These are phyloP conservation scores for Acer campestre DNA, from an alignment of 345 rosid species.

Conservation along the genomic window DNA sequence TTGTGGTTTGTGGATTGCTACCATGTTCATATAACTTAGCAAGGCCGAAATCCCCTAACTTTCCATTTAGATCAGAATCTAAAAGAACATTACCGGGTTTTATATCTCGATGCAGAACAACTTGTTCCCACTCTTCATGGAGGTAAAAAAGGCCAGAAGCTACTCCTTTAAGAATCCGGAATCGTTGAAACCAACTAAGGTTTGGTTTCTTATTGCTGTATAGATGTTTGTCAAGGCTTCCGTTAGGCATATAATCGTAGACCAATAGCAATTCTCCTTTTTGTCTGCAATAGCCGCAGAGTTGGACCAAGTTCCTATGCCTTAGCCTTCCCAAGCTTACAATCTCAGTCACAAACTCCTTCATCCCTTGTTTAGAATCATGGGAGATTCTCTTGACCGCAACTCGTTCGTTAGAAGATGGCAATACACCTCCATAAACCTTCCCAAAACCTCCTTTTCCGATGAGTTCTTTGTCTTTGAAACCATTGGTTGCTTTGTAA, in stretches of 20 bases:
- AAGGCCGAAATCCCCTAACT: slow-evolving; percentile 53
- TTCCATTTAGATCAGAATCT: slow-evolving; percentile 38
- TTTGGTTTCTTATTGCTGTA: slow-evolving; percentile 30
- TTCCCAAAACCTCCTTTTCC: slow-evolving; percentile 58
- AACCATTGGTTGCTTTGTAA: slow-evolving; percentile 61
- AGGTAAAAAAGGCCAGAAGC: slow-evolving; percentile 47
- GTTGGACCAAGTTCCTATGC: slow-evolving; percentile 55
- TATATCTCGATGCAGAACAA: slow-evolving; percentile 48
- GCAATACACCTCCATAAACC: slow-evolving; percentile 50
- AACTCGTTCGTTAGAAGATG: slow-evolving; percentile 46
- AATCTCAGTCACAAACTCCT: slow-evolving; percentile 43
- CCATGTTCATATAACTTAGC: slow-evolving; percentile 46
- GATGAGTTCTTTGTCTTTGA: slow-evolving; percentile 45
- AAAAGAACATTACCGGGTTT: slow-evolving; percentile 48
- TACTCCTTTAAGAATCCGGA: slow-evolving; percentile 39
- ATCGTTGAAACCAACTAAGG: slow-evolving; percentile 45
- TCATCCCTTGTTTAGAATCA: slow-evolving; percentile 51
- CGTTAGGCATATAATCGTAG: slow-evolving; percentile 61
- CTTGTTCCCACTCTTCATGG: slow-evolving; percentile 50
- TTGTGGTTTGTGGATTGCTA: slow-evolving; percentile 39
- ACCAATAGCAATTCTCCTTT: slow-evolving; percentile 54
- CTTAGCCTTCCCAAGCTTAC: slow-evolving; percentile 47
- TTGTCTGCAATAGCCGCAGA: slow-evolving; percentile 59
- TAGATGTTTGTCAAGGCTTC: slow-evolving; percentile 54
- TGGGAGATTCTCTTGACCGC: slow-evolving; percentile 59